Percentiles rank a stretch among this genome's conserved stretches.
These are phyloP conservation scores for Betula pendula DNA, from an alignment of 306 rosid species.

Conservation along the genomic window DNA sequence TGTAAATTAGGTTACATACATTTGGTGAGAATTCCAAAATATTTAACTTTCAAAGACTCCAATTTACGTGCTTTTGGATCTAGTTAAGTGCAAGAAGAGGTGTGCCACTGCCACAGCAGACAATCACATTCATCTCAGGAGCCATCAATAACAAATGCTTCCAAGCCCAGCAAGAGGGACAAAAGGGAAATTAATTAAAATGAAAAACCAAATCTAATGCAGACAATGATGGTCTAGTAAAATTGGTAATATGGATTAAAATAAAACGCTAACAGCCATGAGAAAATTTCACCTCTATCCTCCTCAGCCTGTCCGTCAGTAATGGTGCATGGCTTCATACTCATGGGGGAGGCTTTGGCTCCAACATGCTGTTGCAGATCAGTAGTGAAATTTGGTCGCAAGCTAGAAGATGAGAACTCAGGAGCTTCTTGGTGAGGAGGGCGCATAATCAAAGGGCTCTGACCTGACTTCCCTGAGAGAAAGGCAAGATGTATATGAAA, in stretches of 20 bases:
- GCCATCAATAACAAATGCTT: not conserved
- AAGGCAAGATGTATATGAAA: not conserved
- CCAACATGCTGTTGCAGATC: slow-evolving; percentile 30
- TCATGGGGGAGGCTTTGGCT: slow-evolving; percentile 15
- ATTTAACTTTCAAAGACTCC: not conserved
- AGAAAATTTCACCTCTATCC: slow-evolving; percentile 29
- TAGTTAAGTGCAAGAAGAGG: slow-evolving; percentile 9
- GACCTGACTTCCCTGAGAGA: slow-evolving; percentile 45
- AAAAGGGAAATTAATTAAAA: not conserved
- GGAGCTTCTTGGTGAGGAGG: slow-evolving; percentile 28
- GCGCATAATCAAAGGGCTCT: slow-evolving; percentile 27
- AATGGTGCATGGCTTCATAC: slow-evolving; percentile 5
- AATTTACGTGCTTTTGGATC: not conserved
- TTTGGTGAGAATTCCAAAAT: not conserved
- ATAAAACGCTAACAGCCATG: slow-evolving; percentile 15
- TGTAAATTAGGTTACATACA: too few species aligned
- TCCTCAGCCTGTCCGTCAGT: slow-evolving; percentile 14
- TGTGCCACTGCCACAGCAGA: not conserved
- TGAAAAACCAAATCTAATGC: not conserved
- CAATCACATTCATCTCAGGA: not conserved
- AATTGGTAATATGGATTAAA: not conserved
- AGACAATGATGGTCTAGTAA: not conserved
- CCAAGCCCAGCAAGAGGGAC: not conserved
- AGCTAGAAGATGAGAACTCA: slow-evolving; percentile 21
- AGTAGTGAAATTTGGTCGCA: slow-evolving; percentile 31